Evolutionary conservation across 2,329 filamentous ascomycete species (phyloP).

Genomic region (Alternaria gaisen): DNA sequence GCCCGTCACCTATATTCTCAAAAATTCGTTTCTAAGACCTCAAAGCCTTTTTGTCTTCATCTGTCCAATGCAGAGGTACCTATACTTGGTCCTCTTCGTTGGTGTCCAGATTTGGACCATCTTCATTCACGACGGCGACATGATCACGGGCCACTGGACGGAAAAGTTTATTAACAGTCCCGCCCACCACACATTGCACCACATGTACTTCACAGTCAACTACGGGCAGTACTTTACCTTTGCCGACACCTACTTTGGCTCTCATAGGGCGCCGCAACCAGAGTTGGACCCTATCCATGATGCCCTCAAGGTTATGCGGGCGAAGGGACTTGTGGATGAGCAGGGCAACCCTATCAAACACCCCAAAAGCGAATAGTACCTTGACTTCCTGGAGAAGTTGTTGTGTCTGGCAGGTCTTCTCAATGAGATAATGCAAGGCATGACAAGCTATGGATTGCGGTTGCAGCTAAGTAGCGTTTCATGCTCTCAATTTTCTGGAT

Average conservation of each 20-base stretch:
- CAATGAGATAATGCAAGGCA: constrained; percentile 4
- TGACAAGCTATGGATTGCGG: neutral
- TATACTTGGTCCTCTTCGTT: constrained; percentile 16
- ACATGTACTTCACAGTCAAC: constrained; percentile 19
- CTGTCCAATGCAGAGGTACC: constrained; percentile 16
- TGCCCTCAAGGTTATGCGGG: constrained; percentile 17
- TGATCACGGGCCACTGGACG: constrained; percentile 14
- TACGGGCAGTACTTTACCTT: constrained; percentile 17
- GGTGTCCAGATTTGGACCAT: constrained; percentile 15
- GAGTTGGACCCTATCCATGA: constrained; percentile 13
- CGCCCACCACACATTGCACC: constrained; percentile 14
- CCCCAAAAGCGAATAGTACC: constrained; percentile 10
- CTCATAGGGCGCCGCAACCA: constrained; percentile 12
- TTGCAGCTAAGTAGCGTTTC: neutral
- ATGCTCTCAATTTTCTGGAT: neutral
- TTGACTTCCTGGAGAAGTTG: neutral
- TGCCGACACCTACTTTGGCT: constrained; percentile 14
- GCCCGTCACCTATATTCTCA: neutral
- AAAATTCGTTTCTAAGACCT: neutral
- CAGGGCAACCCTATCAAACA: constrained; percentile 13
- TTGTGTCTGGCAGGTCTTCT: neutral
- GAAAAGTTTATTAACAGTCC: constrained; percentile 16
- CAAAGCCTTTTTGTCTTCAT: constrained; percentile 13
- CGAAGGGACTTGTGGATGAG: constrained; percentile 12
- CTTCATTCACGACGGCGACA: constrained; percentile 17